Percentiles rank a stretch among this genome's conserved stretches.
Conservation (phyloP, 2,329 filamentous ascomycete species). For the Didymella arachidicola region DNA sequence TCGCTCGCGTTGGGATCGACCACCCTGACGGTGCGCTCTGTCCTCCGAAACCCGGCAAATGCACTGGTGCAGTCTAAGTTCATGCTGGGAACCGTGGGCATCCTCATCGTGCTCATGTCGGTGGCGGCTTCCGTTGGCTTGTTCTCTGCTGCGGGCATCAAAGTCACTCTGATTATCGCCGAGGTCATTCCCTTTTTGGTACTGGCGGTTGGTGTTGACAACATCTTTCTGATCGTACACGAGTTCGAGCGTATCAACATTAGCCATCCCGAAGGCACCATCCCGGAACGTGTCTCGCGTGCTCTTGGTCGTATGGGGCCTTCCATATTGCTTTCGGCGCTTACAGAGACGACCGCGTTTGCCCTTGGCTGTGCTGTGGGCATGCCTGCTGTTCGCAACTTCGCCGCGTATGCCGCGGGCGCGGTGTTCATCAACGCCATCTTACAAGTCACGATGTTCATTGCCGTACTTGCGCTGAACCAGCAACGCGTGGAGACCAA, state of each 20-base stretch:
- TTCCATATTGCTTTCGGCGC: conserved; percentile 93
- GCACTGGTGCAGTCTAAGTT: conserved; percentile 96
- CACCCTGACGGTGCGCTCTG: conserved; percentile 76
- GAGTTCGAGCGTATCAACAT: conserved; percentile 96
- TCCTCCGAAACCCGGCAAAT: conserved; percentile 82
- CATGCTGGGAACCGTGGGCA: conserved; percentile 90
- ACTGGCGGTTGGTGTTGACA: conserved; percentile 94
- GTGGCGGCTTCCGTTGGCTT: conserved; percentile 94
- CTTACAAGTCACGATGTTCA: conserved; percentile 97
- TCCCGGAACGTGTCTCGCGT: conserved; percentile 84
- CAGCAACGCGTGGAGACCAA: conserved; percentile 88
- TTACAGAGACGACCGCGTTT: conserved; percentile 93
- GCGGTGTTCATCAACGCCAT: conserved; percentile 97
- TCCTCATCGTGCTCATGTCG: conserved; percentile 95
- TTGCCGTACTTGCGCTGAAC: conserved; percentile 89
- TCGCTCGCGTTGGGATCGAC: conserved; percentile 91
- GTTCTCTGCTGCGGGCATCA: conserved; percentile 90
- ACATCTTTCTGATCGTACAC: conserved; percentile 98
- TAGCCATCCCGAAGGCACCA: conserved; percentile 85
- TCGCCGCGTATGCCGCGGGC: conserved; percentile 93
- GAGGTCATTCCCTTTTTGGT: conserved; percentile 99
- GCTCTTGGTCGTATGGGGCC: conserved; percentile 96
- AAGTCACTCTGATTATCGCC: conserved; percentile 95
- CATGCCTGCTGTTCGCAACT: conserved; percentile 98
- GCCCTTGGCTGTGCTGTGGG: conserved; percentile 91